phyloP scores from a whole-genome alignment of 2,329 filamentous ascomycete species.

The Plectosphaerella cucumerina region DNA sequence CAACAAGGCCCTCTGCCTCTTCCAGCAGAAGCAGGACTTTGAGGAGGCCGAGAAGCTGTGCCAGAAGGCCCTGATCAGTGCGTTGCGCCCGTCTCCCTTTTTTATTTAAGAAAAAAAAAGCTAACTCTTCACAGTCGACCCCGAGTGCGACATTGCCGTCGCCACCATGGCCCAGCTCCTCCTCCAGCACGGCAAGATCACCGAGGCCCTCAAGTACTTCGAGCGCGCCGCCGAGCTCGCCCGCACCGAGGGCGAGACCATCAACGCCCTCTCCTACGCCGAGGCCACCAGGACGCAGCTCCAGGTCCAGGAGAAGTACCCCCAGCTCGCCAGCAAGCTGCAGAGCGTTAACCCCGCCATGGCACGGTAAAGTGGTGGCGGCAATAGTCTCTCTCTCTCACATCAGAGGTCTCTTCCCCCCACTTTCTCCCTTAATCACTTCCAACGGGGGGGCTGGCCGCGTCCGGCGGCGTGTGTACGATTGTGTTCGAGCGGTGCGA shows the following conservation, averaged over 20 bases:
- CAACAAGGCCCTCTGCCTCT: constrained; percentile 95
- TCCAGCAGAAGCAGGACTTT: constrained; percentile 99
- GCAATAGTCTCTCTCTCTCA: neutral
- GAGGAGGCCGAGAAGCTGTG: constrained; percentile 91
- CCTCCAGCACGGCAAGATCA: constrained; percentile 95
- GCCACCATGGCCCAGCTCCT: constrained; percentile 98
- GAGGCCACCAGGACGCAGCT: constrained; percentile 96
- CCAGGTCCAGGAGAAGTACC: constrained; percentile 84
- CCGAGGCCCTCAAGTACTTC: constrained; percentile 92
- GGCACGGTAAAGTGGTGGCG: constrained; percentile 8
- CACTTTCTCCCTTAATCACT: too few relatives aligned
- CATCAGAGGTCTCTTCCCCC: too few relatives aligned
- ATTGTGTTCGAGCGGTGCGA: too few relatives aligned
- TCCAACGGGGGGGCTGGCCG: too few relatives aligned
- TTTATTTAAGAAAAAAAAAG: too few relatives aligned
- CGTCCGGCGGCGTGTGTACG: too few relatives aligned
- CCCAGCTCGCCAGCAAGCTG: constrained; percentile 70
- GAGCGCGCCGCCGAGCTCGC: constrained; percentile 93
- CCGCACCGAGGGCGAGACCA: constrained; percentile 89
- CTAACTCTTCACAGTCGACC: constrained; percentile 68
- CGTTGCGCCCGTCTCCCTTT: constrained; percentile 16
- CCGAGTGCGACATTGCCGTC: constrained; percentile 97
- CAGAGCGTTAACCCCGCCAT: constrained; percentile 44
- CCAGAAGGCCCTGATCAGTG: constrained; percentile 95
- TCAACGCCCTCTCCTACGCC: constrained; percentile 94